phyloP scores from a whole-genome alignment of 768 basidiomycete genomes.

The Ramaria rubella region DNA sequence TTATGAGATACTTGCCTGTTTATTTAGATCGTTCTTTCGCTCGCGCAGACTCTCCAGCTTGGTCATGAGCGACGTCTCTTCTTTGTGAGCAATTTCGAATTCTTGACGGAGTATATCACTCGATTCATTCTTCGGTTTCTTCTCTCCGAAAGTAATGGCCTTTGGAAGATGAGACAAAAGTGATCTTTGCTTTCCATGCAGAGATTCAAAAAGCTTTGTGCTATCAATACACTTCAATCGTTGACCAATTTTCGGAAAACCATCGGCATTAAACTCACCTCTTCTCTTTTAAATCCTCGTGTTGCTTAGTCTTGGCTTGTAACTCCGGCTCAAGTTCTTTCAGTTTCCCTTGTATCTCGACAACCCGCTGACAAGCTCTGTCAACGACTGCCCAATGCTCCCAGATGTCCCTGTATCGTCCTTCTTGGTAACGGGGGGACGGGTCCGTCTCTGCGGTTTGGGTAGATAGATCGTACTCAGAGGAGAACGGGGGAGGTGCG shows the following conservation, averaged over 20 bases:
- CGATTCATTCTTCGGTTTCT: neutral
- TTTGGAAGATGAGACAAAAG: neutral
- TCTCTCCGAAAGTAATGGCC: neutral
- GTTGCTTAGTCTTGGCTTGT: neutral
- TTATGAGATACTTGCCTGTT: neutral
- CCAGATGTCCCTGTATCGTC: neutral
- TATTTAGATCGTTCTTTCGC: neutral
- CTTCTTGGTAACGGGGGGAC: neutral
- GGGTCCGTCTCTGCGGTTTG: neutral
- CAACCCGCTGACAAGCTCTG: neutral
- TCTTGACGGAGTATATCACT: neutral
- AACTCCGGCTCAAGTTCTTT: neutral
- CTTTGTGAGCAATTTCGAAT: neutral
- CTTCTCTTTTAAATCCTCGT: neutral
- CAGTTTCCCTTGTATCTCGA: neutral
- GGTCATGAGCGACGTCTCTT: neutral
- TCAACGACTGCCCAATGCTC: neutral
- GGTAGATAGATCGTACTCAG: neutral
- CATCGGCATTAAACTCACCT: neutral
- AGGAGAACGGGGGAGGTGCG: neutral
- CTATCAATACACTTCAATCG: neutral
- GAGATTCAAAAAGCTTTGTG: conserved; percentile 1
- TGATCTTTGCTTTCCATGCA: neutral
- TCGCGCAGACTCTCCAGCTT: neutral
- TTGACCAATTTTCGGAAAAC: neutral